Base-by-base conservation (phyloP, 1,284 basidiomycete species). In the Blastosporella zonata region DNA sequence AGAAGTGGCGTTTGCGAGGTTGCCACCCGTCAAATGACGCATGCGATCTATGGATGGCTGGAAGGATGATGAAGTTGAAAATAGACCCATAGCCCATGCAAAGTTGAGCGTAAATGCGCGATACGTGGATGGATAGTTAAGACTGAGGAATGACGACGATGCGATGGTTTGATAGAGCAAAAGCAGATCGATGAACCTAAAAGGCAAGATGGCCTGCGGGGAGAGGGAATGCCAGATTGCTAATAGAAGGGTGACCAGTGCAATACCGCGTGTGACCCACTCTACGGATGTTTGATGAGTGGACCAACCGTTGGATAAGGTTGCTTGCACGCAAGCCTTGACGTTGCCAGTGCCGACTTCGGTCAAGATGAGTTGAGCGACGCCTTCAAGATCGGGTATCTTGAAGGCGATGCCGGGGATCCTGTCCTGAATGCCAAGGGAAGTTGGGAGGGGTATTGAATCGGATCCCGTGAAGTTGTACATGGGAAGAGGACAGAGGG, bases 351-450 rank as follows among this genome's bases (percentile, higher is more conserved):
- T 87, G 40, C 73, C 70, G 31, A 81, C 74, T 54, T 92, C 82
- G 0, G 74, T 78, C 20, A 98, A 77, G 7, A 84, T 80, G 44
- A 99, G 71, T 55, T 92, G 89, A 0, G 84, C 93, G 56, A 85
- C 93, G 1, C 90, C 93, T 65, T 98, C 93, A 12, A 98, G 76
- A 65, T 98, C 89, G 7, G 96, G 96, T 20, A 99, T 87, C 18
- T 74, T 75, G 67, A 87, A 99, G 0, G 89, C 93, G 52, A 97
- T 89, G 12, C 65, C 64, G 0, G 95, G 94, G 12, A 98, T 76
- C 47, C 74, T 67, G 34, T 70, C 66, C 15, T 72, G 63, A 45
- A 87, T 67, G 43, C 75, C 74, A 42, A 88, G 60, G 5, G 73
- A 74, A 23, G 74, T 63, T 0, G 92, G 90, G 1, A 97, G 74